Percentiles rank a stretch among this genome's conserved stretches.
Conservation (phyloP, 2,329 filamentous ascomycete species). For the Aureobasidium sp. region DNA sequence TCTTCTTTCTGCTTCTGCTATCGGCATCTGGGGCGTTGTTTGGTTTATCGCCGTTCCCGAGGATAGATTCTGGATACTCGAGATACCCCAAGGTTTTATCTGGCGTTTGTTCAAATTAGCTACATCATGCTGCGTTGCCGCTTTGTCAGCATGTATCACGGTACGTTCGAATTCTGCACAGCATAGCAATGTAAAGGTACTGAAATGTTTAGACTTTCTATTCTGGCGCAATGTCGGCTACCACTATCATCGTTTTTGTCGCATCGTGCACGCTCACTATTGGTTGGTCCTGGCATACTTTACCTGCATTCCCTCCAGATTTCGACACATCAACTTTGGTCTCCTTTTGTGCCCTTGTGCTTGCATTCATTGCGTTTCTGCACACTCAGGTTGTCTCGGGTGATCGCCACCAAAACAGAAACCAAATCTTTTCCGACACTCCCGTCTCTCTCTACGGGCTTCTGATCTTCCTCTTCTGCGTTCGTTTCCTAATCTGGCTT, state of each 20-base stretch:
- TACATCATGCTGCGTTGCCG: constrained; percentile 24
- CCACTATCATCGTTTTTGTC: constrained; percentile 33
- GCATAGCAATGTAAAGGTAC: not conserved
- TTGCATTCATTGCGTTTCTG: constrained; percentile 2
- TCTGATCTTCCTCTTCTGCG: constrained; percentile 36
- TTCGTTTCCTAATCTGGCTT: constrained; percentile 36
- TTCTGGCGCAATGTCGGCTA: constrained; percentile 34
- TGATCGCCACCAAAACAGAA: not conserved
- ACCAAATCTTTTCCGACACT: not conserved
- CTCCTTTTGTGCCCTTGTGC: not conserved
- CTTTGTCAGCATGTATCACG: constrained; percentile 24
- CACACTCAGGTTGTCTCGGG: constrained; percentile 4
- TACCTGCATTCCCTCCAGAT: constrained; percentile 27
- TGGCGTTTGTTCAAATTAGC: constrained; percentile 29
- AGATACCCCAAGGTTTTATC: constrained; percentile 32
- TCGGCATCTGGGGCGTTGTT: constrained; percentile 30
- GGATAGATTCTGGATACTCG: constrained; percentile 34
- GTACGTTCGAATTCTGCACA: constrained; percentile 23
- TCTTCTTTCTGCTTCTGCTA: constrained; percentile 31
- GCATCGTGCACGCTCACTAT: constrained; percentile 30
- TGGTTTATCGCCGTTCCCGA: constrained; percentile 33
- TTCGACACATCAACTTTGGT: constrained; percentile 22
- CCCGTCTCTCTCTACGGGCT: constrained; percentile 21
- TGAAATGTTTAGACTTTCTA: constrained; percentile 33
- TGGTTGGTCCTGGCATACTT: constrained; percentile 29